These are phyloP conservation scores for Diplodia mutila DNA, from an alignment of 2,329 filamentous ascomycete species.

Conservation along the genomic window DNA sequence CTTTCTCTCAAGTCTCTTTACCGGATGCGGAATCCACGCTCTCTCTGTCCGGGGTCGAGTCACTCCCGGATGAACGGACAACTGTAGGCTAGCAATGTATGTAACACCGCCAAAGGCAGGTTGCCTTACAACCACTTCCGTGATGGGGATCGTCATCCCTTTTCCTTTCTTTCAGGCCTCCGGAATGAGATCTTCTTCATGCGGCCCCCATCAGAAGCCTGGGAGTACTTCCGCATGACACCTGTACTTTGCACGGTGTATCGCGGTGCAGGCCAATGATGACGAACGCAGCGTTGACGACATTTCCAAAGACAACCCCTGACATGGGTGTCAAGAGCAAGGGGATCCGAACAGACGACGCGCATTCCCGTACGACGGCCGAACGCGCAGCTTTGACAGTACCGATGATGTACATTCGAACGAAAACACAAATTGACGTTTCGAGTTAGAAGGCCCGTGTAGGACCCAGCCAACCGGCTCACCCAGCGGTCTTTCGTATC, in stretches of 20 bases:
- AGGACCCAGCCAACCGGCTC: too few relatives aligned
- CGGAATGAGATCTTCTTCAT: background rate
- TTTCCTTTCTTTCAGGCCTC: background rate
- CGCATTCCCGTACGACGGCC: background rate
- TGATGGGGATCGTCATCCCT: background rate
- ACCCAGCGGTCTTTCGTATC: too few relatives aligned
- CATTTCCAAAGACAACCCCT: background rate
- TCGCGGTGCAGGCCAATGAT: too few relatives aligned
- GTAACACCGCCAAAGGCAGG: background rate
- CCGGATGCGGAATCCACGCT: background rate
- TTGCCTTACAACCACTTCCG: background rate
- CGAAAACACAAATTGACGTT: too few relatives aligned
- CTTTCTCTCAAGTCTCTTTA: background rate
- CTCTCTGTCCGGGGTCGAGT: background rate
- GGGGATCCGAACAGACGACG: background rate
- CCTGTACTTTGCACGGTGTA: background rate
- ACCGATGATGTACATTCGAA: too few relatives aligned
- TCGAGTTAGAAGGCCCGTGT: too few relatives aligned
- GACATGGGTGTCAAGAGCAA: background rate
- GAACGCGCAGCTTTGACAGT: too few relatives aligned
- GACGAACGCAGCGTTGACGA: too few relatives aligned
- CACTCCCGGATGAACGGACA: background rate
- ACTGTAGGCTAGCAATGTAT: background rate
- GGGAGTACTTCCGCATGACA: background rate
- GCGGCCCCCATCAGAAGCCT: background rate